Evolutionary conservation across 2,329 filamentous ascomycete genomes (phyloP).

Genomic region (Pseudocercospora crystallina): DNA sequence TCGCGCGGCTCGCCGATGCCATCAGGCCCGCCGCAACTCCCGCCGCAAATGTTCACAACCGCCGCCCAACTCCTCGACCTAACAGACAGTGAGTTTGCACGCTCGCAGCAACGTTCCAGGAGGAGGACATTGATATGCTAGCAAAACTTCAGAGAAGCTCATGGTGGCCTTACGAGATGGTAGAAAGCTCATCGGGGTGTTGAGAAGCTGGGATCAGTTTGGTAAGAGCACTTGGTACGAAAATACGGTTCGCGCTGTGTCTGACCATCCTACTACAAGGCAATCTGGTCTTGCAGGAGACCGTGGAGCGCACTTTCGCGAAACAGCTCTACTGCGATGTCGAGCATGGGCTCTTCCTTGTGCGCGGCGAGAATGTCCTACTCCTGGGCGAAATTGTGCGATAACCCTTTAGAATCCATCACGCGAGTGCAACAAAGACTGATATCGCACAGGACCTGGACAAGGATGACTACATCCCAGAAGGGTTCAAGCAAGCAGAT

Average conservation of each 20-base stretch:
- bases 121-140: conserved; percentile 21
- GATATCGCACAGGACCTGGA: conserved; percentile 68
- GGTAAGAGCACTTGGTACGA: conserved; percentile 55
- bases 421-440: no score
- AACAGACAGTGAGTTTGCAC: conserved; percentile 75
- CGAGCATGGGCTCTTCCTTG: conserved; percentile 80
- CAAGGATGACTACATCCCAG: conserved; percentile 83
- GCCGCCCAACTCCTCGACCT: conserved; percentile 92
- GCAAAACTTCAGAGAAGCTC: conserved; percentile 73
- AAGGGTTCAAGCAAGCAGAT: conserved; percentile 66
- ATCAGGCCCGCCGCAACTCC: conserved; percentile 18
- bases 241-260: not conserved
- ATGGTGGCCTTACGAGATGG: conserved; percentile 89
- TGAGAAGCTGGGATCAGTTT: conserved; percentile 97
- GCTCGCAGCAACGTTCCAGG: not conserved
- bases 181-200: conserved; percentile 85
- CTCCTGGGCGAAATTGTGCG: conserved; percentile 83
- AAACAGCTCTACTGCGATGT: conserved; percentile 78
- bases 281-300: conserved; percentile 92
- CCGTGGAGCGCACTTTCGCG: conserved; percentile 82
- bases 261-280: conserved; percentile 52
- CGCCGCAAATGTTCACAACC: conserved; percentile 95
- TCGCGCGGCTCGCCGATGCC: conserved; percentile 18
- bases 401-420: not conserved
- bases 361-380: conserved; percentile 95